A percentile compares a stretch with the other conserved stretches of the same genome.
These are phyloP conservation scores for Xylaria digitata DNA, from an alignment of 2,329 filamentous ascomycete genomes.

Conservation along the genomic window DNA sequence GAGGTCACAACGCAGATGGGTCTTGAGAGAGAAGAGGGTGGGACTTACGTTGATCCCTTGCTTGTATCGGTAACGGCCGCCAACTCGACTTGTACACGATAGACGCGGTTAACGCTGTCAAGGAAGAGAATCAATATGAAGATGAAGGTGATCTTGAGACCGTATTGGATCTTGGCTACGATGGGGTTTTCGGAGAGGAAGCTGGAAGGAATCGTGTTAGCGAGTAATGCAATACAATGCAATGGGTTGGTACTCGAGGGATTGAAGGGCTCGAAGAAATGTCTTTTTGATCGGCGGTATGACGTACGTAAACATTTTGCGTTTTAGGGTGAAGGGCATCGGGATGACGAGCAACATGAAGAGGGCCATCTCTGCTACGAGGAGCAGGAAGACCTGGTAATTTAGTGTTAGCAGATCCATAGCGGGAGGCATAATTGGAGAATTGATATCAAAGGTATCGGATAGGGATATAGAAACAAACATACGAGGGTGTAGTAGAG, in stretches of 20 bases:
- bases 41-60: constrained; percentile 60
- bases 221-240: neutral
- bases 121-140: constrained; percentile 99
- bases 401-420: constrained; percentile 44
- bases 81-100: constrained; percentile 93
- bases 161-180: constrained; percentile 95
- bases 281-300: neutral
- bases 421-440: neutral
- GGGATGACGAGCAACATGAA: constrained; percentile 86
- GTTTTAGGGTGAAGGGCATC: constrained; percentile 85
- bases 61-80: constrained; percentile 74
- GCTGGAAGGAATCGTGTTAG: constrained; percentile 55
- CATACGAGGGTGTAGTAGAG: constrained; percentile 64
- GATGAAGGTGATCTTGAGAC: constrained; percentile 98
- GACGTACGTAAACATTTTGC: constrained; percentile 81
- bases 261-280: constrained; percentile 1
- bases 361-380: constrained; percentile 84
- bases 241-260: neutral
- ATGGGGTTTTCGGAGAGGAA: constrained; percentile 91
- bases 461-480: constrained; percentile 42
- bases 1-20: neutral
- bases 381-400: constrained; percentile 80
- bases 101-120: constrained; percentile 95
- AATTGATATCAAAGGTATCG: neutral
- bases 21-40: neutral